Conservation (phyloP, 441 rosid genomes). For the Arabidopsis hybrid region DNA sequence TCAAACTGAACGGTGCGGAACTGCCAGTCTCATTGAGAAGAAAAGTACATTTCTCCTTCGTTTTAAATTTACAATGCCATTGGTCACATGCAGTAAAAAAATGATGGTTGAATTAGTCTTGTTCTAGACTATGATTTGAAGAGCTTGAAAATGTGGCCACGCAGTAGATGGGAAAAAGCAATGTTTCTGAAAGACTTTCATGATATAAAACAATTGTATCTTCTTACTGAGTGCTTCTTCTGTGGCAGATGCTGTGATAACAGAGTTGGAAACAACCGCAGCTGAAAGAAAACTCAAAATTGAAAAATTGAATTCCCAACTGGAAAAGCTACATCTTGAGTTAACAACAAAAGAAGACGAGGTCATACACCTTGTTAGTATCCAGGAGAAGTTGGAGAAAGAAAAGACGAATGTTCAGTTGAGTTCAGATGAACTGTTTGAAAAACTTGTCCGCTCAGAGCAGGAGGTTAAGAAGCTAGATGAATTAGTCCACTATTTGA, state of each 20-base stretch:
- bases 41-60: slow-evolving; percentile 56
- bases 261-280: slow-evolving; percentile 55
- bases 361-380: slow-evolving; percentile 53
- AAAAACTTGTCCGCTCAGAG: slow-evolving; percentile 54
- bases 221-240: slow-evolving; percentile 11
- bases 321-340: slow-evolving; percentile 57
- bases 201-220: slow-evolving; percentile 3
- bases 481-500: slow-evolving; percentile 54
- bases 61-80: not conserved
- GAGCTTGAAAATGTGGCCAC: not conserved
- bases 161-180: not conserved
- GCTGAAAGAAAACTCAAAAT: slow-evolving; percentile 55
- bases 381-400: slow-evolving; percentile 63
- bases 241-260: slow-evolving; percentile 68
- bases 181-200: not conserved
- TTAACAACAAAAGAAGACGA: slow-evolving; percentile 64
- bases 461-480: slow-evolving; percentile 64
- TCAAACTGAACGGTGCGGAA: slow-evolving; percentile 55
- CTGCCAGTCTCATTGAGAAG: slow-evolving; percentile 60
- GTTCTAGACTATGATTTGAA: not conserved
- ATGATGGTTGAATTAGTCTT: not conserved
- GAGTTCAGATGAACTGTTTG: slow-evolving; percentile 53
- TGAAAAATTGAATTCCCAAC: slow-evolving; percentile 63
- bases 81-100: slow-evolving; percentile 5
- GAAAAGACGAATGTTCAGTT: slow-evolving; percentile 59